Evolutionary conservation across 164 flowering plant genomes (phyloP).

Genomic region (Vitis cinerea): DNA sequence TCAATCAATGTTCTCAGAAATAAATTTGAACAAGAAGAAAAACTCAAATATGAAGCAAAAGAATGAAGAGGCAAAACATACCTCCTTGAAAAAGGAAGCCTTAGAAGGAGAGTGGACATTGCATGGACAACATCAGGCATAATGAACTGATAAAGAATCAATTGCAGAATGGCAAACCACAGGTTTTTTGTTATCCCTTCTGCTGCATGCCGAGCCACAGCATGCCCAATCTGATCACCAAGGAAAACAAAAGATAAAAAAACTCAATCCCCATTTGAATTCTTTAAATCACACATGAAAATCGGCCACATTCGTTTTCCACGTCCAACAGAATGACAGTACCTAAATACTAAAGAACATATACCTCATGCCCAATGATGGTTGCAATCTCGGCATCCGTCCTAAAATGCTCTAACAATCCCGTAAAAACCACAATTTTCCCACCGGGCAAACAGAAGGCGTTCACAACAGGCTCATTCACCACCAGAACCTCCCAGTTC

Average conservation of each 20-base stretch:
- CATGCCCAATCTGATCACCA: constrained; percentile 71
- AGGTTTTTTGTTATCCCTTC: constrained; percentile 76
- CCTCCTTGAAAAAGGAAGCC: constrained; percentile 82
- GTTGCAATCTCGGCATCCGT: constrained; percentile 85
- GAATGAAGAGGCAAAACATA: constrained; percentile 20
- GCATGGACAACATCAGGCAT: constrained; percentile 69
- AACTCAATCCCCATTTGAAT: not conserved
- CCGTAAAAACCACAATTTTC: constrained; percentile 86
- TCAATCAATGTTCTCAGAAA: no score
- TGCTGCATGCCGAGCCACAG: constrained; percentile 80
- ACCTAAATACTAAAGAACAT: not conserved
- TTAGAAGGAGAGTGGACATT: constrained; percentile 63
- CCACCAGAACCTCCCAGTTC: constrained; percentile 90
- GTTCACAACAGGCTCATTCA: constrained; percentile 73
- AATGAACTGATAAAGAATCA: constrained; percentile 59
- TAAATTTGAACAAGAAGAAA: no score
- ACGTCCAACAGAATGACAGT: not conserved
- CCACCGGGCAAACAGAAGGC: constrained; percentile 97
- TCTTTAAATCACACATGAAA: not conserved
- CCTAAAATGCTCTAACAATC: constrained; percentile 67
- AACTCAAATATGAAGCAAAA: not conserved
- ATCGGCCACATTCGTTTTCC: not conserved
- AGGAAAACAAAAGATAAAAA: not conserved
- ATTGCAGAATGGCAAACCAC: constrained; percentile 68
- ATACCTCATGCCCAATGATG: constrained; percentile 86